Evolutionary conservation across 2,329 filamentous ascomycete species (phyloP).

Genomic region (Aspergillus texensis): DNA sequence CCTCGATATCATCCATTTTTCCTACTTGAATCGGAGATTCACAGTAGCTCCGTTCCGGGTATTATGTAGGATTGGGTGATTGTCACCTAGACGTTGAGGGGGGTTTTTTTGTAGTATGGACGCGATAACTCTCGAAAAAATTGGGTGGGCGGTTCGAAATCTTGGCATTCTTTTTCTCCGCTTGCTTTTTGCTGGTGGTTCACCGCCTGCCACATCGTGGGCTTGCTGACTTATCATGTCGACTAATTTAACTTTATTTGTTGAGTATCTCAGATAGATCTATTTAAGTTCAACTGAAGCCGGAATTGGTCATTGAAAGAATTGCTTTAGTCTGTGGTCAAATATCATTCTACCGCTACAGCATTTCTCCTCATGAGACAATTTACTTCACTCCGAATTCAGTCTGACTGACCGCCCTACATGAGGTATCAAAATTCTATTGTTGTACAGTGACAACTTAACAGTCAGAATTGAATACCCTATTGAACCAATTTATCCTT

Average conservation of each 20-base stretch:
- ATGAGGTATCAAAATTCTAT: neutral
- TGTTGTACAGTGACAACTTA: neutral
- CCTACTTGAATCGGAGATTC: conserved; percentile 10
- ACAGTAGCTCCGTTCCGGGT: conserved; percentile 6
- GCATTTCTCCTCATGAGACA: neutral
- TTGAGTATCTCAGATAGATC: neutral
- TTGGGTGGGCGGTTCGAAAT: conserved; percentile 41
- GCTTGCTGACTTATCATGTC: neutral
- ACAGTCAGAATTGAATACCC: neutral
- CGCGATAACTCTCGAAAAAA: conserved; percentile 39
- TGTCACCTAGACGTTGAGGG: conserved; percentile 14
- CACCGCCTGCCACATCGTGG: conserved; percentile 20
- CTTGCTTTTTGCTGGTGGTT: conserved; percentile 24
- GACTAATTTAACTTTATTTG: neutral
- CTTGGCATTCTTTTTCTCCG: conserved; percentile 40
- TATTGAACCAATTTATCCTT: neutral
- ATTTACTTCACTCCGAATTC: neutral
- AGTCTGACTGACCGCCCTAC: neutral
- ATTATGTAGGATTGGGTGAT: conserved; percentile 8
- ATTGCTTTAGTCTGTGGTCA: neutral
- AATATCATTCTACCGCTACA: neutral
- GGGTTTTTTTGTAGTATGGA: conserved; percentile 20
- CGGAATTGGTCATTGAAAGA: neutral
- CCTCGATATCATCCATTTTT: conserved; percentile 44
- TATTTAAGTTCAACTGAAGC: neutral